A percentile compares a stretch with the other conserved stretches of the same genome.
These are phyloP conservation scores for Artemisia argyi DNA, from an alignment of 129 eudicot species.

Conservation along the genomic window DNA sequence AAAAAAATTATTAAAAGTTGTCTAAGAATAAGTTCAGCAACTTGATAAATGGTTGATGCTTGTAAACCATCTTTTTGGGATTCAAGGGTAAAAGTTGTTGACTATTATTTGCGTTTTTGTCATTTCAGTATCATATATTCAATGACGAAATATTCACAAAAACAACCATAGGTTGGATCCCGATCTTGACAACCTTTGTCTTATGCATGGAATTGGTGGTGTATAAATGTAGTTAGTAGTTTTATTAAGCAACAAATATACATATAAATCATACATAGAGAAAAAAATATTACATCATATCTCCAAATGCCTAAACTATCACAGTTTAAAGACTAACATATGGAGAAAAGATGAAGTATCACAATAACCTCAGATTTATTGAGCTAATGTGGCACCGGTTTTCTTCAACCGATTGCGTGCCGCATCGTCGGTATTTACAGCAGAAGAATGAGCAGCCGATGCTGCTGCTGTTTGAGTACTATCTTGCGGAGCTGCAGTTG, in stretches of 20 bases:
- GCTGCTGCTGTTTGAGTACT: conserved; percentile 35
- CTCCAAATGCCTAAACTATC: conserved; percentile 44
- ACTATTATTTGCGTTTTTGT: too few species aligned
- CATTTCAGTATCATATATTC: too few species aligned
- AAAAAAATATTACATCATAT: conserved; percentile 31
- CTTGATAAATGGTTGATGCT: too few species aligned
- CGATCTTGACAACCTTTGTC: too few species aligned
- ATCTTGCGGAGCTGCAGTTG: conserved; percentile 27
- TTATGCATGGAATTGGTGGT: not conserved
- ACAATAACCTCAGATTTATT: conserved; percentile 11
- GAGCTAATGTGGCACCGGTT: conserved; percentile 29
- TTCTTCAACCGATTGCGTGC: conserved; percentile 57
- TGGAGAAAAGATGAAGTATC: conserved; percentile 18
- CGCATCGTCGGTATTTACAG: conserved; percentile 38
- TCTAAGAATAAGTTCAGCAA: too few species aligned
- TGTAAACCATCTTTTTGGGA: too few species aligned
- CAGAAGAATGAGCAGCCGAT: conserved; percentile 18
- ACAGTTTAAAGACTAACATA: conserved; percentile 40
- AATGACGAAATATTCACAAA: too few species aligned
- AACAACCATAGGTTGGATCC: too few species aligned
- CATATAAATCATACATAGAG: conserved; percentile 2
- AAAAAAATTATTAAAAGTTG: too few species aligned
- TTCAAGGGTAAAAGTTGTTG: too few species aligned
- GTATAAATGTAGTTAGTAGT: conserved; percentile 15
- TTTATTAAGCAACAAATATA: conserved; percentile 23